These are phyloP conservation scores for Pseudogymnoascus pannorum DNA, from an alignment of 2,329 filamentous ascomycete species.

Conservation along the genomic window DNA sequence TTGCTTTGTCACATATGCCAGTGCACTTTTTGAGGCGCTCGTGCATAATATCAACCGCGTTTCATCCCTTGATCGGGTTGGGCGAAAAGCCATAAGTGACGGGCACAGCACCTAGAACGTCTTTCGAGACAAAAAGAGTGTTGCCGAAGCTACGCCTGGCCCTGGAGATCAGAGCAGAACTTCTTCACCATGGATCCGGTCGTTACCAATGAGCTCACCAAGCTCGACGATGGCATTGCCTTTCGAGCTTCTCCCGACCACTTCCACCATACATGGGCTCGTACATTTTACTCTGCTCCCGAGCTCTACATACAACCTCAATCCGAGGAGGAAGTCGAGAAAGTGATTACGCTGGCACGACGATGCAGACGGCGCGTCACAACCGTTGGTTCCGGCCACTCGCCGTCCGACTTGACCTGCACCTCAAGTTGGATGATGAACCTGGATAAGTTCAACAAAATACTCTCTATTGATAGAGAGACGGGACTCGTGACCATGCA, in stretches of 20 bases:
- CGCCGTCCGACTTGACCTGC: conserved; percentile 84
- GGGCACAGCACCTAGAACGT: neutral
- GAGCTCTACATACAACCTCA: conserved; percentile 87
- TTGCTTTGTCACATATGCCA: conserved; percentile 4
- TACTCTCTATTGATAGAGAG: conserved; percentile 62
- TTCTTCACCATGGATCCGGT: conserved; percentile 28
- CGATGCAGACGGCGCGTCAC: conserved; percentile 74
- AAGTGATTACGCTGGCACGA: conserved; percentile 72
- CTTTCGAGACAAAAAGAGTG: conserved; percentile 1
- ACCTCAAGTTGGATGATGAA: conserved; percentile 94
- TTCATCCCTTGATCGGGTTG: conserved; percentile 5
- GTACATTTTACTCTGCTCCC: conserved; percentile 80
- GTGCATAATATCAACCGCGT: conserved; percentile 2
- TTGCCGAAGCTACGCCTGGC: neutral
- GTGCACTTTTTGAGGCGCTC: conserved; percentile 6
- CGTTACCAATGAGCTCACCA: conserved; percentile 45
- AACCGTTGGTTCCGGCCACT: conserved; percentile 85
- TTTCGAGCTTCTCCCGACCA: conserved; percentile 70
- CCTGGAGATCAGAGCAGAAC: neutral
- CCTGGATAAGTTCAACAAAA: conserved; percentile 70
- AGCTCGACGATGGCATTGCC: conserved; percentile 55
- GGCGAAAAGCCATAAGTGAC: neutral
- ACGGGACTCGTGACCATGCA: conserved; percentile 67
- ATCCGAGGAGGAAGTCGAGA: conserved; percentile 72
- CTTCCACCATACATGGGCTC: conserved; percentile 87